These are phyloP conservation scores for Tephrocybe sp. DNA, from an alignment of 768 basidiomycete genomes.

Conservation along the genomic window DNA sequence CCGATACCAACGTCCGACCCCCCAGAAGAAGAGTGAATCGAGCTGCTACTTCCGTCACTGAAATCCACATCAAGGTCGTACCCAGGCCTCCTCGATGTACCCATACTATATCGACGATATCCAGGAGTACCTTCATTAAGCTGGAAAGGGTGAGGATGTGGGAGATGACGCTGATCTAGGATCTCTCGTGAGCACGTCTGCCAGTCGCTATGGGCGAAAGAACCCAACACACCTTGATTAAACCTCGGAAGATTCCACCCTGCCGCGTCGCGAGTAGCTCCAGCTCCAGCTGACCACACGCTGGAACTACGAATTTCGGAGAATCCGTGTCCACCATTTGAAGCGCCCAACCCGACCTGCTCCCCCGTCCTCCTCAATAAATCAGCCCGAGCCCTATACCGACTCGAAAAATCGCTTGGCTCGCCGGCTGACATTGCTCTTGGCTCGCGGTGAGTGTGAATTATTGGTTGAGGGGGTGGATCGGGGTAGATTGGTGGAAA, in stretches of 20 bases:
- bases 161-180: background rate
- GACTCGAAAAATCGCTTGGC: conserved; percentile 41
- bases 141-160: conserved; percentile 4
- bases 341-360: conserved; percentile 7
- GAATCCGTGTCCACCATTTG: no score
- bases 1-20: background rate
- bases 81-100: background rate
- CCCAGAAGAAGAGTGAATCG: background rate
- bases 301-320: conserved; percentile 33
- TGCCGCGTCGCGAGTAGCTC: background rate
- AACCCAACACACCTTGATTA: background rate
- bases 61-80: background rate
- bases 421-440: conserved; percentile 1
- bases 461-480: conserved; percentile 5
- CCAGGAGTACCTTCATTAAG: background rate
- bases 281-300: background rate
- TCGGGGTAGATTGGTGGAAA: conserved; percentile 23
- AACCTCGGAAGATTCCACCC: background rate
- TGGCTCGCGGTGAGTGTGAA: background rate
- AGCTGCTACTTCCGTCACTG: conserved; percentile 7
- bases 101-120: background rate
- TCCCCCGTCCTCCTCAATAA: conserved; percentile 29
- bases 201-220: background rate
- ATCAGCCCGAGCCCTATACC: conserved; percentile 48
- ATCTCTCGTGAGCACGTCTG: background rate